Conservation (phyloP, 164 flowering plant species). For the Magnolia officinalis region DNA sequence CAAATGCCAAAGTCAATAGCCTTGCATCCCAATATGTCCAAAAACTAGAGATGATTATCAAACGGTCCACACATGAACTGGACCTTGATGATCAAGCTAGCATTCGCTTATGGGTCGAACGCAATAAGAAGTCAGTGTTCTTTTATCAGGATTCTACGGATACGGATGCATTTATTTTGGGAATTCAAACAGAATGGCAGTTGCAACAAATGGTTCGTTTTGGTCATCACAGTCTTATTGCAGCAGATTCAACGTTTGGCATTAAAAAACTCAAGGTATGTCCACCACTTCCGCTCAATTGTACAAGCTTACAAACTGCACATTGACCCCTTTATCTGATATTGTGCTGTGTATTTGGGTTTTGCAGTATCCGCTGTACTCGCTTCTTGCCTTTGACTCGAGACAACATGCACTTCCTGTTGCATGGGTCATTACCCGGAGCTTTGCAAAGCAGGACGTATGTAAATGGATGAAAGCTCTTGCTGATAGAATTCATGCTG, state of each 20-base stretch:
- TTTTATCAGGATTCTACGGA: constrained; percentile 83
- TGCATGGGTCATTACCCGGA: constrained; percentile 88
- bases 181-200: constrained; percentile 99
- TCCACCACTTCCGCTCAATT: neutral
- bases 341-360: constrained; percentile 6
- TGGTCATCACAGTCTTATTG: constrained; percentile 82
- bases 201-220: constrained; percentile 94
- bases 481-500: constrained; percentile 49
- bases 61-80: constrained; percentile 86
- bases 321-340: neutral
- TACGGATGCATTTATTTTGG: constrained; percentile 69
- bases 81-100: constrained; percentile 96
- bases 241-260: constrained; percentile 91
- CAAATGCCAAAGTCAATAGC: constrained; percentile 58
- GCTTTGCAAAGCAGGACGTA: constrained; percentile 60
- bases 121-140: constrained; percentile 73
- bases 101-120: constrained; percentile 82
- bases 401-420: constrained; percentile 95
- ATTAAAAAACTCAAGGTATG: constrained; percentile 85
- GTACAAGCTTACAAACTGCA: neutral
- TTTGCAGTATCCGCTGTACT: constrained; percentile 83
- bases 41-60: constrained; percentile 87
- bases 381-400: constrained; percentile 93
- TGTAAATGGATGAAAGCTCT: constrained; percentile 94
- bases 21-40: constrained; percentile 90